Evolutionary conservation across 1,284 basidiomycete species (phyloP), one percentile per base, ranked within the genome.

Genomic region (Boletus mariae): DNA sequence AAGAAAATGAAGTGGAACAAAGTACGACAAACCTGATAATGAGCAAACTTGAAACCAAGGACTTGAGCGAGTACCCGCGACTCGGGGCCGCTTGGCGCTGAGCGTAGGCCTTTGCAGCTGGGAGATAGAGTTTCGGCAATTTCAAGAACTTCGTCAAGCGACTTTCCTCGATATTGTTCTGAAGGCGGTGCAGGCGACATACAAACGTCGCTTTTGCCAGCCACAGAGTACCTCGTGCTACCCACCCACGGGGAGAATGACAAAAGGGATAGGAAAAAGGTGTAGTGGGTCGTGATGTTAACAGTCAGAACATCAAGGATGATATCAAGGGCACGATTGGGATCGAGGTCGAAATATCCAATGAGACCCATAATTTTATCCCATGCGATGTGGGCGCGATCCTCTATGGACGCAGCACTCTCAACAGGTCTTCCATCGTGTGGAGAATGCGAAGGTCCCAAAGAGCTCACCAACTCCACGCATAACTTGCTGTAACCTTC

Each of bases 401-500:
- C 79, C 51, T 83, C 76, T 54, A 89, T 79, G 17, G 74, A 72
- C 46, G 79, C 61, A 32, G 72, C 72, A 40, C 80, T 73, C 62
- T 92, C 90, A 0, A 73, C 68, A 3, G 89, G 85, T 46, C 76
- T 72, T 20, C 80, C 83, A 59, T 85, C 83, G 28, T 71, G 70
- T 34, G 78, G 64, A 15, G 80, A 83, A 71, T 91, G 85, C 11
- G 90, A 73, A 25, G 86, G 84, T 5, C 90, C 90, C 47, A 94
- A 75, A 59, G 83, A 85, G 52, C 85, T 85, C 10, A 92, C 85
- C 40, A 98, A 75, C 65, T 95, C 92, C 9, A 89, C 84, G 31
- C 90, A 84, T 34, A 99, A 82, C 65, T 95, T 94, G 63, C 92
- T 92, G 73, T 94, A 99, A 5, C 97, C 97, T 75, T 99, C 95